phyloP scores from a whole-genome alignment of 2,329 filamentous ascomycete genomes.

The Penicillium sp. region DNA sequence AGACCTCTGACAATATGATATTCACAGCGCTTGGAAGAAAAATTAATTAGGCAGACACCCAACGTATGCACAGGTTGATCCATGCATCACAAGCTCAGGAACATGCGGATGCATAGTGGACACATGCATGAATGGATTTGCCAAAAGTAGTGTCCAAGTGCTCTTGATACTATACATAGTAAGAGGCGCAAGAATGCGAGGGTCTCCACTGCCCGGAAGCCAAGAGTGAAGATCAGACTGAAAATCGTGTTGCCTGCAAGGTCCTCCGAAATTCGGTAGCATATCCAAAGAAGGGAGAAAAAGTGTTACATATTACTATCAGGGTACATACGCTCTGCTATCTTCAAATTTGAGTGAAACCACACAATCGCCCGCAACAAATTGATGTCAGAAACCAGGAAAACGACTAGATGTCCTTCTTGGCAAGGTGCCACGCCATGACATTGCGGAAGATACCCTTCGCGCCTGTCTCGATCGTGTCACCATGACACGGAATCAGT shows the following conservation, averaged over 20 bases:
- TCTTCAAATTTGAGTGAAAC: not conserved
- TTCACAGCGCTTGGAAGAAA: not conserved
- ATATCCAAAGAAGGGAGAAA: not conserved
- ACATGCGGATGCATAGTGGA: not conserved
- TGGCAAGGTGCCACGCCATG: conserved; percentile 75
- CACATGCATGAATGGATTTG: not conserved
- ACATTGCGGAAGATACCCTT: conserved; percentile 77
- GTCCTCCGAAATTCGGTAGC: not conserved
- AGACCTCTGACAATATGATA: not conserved
- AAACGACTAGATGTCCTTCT: conserved; percentile 24
- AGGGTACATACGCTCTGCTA: not conserved
- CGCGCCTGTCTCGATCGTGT: conserved; percentile 73
- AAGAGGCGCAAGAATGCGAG: not conserved
- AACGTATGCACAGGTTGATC: not conserved
- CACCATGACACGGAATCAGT: conserved; percentile 90
- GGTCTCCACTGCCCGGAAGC: not conserved
- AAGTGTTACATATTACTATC: not conserved
- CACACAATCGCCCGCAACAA: not conserved
- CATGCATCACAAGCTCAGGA: not conserved
- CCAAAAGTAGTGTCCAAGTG: too few relatives aligned
- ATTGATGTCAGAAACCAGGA: not conserved
- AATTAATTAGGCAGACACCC: conserved; percentile 2
- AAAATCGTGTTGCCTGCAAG: conserved; percentile 6
- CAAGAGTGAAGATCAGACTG: not conserved
- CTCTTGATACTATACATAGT: conserved; percentile 3